phyloP scores from a whole-genome alignment of 805 yeast genomes.

The Wickerhamiella nectarea region DNA sequence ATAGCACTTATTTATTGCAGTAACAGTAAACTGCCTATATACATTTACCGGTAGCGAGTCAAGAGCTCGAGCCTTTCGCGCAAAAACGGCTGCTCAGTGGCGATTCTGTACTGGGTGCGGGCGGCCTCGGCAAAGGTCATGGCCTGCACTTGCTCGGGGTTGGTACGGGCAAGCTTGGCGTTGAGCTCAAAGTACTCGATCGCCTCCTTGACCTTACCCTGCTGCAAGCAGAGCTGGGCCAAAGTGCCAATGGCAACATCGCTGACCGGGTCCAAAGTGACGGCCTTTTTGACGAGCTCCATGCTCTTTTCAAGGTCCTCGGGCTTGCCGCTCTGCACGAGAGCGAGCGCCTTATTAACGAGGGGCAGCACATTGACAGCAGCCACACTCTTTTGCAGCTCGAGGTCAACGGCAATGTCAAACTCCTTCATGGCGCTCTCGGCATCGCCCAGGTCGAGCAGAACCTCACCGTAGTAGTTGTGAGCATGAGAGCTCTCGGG shows the following conservation, averaged over 20 bases:
- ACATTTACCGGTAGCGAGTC: conserved; percentile 10
- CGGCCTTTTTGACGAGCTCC: conserved; percentile 56
- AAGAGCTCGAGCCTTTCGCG: conserved; percentile 21
- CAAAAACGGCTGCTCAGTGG: conserved; percentile 25
- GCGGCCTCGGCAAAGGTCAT: conserved; percentile 87
- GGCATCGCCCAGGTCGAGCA: conserved; percentile 65
- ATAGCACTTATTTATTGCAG: too few relatives aligned
- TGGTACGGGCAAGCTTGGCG: conserved; percentile 66
- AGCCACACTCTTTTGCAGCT: conserved; percentile 39
- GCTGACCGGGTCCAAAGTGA: conserved; percentile 70
- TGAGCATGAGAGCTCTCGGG: conserved; percentile 85
- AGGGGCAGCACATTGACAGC: conserved; percentile 82
- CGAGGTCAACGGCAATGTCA: conserved; percentile 74
- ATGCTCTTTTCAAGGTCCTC: conserved; percentile 46
- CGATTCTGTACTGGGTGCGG: conserved; percentile 67
- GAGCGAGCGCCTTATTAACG: conserved; percentile 69
- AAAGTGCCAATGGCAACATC: conserved; percentile 83
- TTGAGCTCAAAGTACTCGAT: conserved; percentile 69
- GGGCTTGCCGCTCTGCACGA: conserved; percentile 22
- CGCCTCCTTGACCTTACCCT: conserved; percentile 71
- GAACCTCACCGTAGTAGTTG: conserved; percentile 88
- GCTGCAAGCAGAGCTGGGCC: conserved; percentile 81
- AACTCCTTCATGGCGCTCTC: conserved; percentile 68
- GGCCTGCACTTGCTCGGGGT: conserved; percentile 80
- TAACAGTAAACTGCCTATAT: too few relatives aligned